Evolutionary conservation across 441 rosid genomes (phyloP), one percentile per base, ranked within the genome.

Genomic region (Euphorbia celastroides): DNA sequence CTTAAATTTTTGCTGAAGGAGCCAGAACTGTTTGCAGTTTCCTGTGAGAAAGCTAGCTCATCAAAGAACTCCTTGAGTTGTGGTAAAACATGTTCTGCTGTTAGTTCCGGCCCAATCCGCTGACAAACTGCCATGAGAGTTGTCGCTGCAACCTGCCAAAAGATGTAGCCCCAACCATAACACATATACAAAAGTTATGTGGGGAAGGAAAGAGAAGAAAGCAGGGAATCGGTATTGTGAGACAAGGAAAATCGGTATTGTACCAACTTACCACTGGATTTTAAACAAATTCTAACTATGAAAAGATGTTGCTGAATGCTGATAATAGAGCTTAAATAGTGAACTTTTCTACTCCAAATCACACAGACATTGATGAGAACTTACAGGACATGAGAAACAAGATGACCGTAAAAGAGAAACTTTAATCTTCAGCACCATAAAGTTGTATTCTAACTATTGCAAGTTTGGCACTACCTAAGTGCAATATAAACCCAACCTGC

Each of bases 41-140:
- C 86, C 76, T 83, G 92, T 68, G 97, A 88, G 88, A 93, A 93
- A 52, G 98, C 98, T 77, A 93, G 88, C 81, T 87, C 97, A 76
- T 93, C 89, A 54, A 93, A 93, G 68, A 93, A 85, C 78, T 82
- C 96, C 73, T 90, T 93, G 38, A 93, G 89, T 74, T 88, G 90
- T 22, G 98, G 98, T 59, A 93, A 83, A 79, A 93, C 90, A 83
- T 93, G 90, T 74, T 77, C 76, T 62, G 88, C 93, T 2, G 94
- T 87, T 81, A 90, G 76, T 60, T 93, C 98, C 55, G 96, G 91
- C 75, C 98, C 98, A 75, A 93, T 86, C 66, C 83, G 83, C 82
- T 93, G 88, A 76, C 96, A 90, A 80, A 88, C 78, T 69, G 88
- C 81, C 85, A 86, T 75, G 61, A 93, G 81, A 67, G 90, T 72